Evolutionary conservation across 2,329 filamentous ascomycete genomes (phyloP).

Genomic region (Tolypocladium ophioglossoides): DNA sequence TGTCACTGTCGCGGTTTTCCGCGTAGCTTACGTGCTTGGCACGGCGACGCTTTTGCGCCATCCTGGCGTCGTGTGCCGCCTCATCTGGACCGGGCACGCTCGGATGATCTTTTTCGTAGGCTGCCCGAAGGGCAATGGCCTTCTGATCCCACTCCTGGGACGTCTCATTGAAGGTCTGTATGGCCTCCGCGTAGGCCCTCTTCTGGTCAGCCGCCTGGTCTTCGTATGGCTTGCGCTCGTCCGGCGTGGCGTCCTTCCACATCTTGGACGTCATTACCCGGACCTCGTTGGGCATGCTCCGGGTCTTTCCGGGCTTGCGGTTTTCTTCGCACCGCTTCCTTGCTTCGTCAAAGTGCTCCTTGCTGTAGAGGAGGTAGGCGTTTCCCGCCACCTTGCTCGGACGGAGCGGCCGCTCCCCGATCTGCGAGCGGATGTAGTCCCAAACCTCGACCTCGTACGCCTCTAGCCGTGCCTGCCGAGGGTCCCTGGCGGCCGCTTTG

Average conservation of each 20-base stretch:
- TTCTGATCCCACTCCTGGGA: slow-evolving; percentile 62
- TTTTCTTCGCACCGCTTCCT: slow-evolving; percentile 52
- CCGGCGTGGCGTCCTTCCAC: slow-evolving; percentile 71
- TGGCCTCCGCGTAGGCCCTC: slow-evolving; percentile 45
- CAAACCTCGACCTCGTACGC: slow-evolving; percentile 45
- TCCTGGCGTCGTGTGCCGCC: slow-evolving; percentile 7
- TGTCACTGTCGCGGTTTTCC: slow-evolving; percentile 20
- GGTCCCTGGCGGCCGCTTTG: slow-evolving; percentile 38
- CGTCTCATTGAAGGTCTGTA: slow-evolving; percentile 50
- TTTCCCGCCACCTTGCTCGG: slow-evolving; percentile 69
- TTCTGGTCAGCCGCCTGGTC: slow-evolving; percentile 65
- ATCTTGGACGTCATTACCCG: slow-evolving; percentile 77
- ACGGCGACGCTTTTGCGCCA: slow-evolving; percentile 22
- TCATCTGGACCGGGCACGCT: slow-evolving; percentile 14
- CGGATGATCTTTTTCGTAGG: slow-evolving; percentile 44
- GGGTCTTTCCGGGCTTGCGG: slow-evolving; percentile 51
- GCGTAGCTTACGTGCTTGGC: slow-evolving; percentile 28
- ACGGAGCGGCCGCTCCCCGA: slow-evolving; percentile 66
- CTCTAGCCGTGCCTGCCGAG: slow-evolving; percentile 41
- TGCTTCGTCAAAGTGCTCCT: slow-evolving; percentile 58
- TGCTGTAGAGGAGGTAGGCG: slow-evolving; percentile 84
- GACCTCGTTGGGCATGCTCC: slow-evolving; percentile 67
- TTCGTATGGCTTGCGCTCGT: slow-evolving; percentile 67
- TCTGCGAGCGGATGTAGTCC: slow-evolving; percentile 38
- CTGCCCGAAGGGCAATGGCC: slow-evolving; percentile 41